Evolutionary conservation across 2,329 filamentous ascomycete genomes (phyloP).

Genomic region (Diaporthe sp.): DNA sequence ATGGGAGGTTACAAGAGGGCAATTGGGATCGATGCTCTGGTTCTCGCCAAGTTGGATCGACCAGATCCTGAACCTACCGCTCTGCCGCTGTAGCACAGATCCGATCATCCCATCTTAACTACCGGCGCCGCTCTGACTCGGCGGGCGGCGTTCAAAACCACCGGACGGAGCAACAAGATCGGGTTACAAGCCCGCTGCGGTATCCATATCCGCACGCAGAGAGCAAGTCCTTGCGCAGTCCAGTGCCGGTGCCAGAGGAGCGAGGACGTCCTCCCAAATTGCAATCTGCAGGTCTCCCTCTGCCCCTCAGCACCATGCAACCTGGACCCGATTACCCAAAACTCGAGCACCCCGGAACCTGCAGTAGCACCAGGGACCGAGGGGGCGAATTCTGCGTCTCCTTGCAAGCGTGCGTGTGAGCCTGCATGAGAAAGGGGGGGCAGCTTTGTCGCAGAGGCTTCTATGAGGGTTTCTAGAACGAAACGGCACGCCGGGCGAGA

Average conservation of each 20-base stretch:
- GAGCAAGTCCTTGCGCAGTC: neutral
- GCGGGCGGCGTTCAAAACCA: constrained; percentile 14
- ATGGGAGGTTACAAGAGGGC: neutral
- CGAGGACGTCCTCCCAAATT: constrained; percentile 32
- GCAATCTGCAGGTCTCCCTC: constrained; percentile 40
- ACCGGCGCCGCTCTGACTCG: constrained; percentile 29
- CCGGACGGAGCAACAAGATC: neutral
- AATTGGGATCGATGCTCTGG: constrained; percentile 11
- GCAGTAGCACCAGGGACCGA: constrained; percentile 26
- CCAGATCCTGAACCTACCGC: constrained; percentile 31
- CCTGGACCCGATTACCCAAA: constrained; percentile 35
- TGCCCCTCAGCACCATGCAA: constrained; percentile 26
- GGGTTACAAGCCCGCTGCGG: constrained; percentile 13
- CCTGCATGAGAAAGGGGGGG: constrained; percentile 32
- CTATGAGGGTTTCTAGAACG: constrained; percentile 14
- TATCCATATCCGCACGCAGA: constrained; percentile 4
- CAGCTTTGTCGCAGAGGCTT: constrained; percentile 24
- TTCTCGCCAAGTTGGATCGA: constrained; percentile 22
- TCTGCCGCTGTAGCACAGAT: constrained; percentile 31
- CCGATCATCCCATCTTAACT: constrained; percentile 34
- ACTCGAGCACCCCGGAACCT: constrained; percentile 33
- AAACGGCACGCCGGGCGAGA: constrained; percentile 8
- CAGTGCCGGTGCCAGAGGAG: neutral
- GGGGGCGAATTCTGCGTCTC: constrained; percentile 14
- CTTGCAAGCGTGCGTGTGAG: neutral